A percentile compares a stretch with the other conserved stretches of the same genome.
Evolutionary conservation across 2,329 filamentous ascomycete species (phyloP).

Genomic region (Grosmannia clavigera): DNA sequence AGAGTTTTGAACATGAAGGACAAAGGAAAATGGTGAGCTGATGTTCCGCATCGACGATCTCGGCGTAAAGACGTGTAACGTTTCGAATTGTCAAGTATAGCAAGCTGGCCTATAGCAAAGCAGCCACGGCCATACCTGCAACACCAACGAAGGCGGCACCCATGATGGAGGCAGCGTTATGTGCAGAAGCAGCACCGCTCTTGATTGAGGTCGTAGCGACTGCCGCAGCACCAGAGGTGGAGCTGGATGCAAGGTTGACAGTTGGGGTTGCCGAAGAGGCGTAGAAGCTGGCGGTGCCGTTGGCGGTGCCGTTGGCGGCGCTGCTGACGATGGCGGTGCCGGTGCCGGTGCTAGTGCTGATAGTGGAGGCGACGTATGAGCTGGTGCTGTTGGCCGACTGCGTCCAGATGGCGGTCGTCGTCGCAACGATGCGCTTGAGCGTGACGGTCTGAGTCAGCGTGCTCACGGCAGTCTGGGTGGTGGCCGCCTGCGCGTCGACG

Average conservation of each 20-base stretch:
- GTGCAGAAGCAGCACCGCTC: conserved; percentile 31
- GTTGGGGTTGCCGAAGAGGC: conserved; percentile 13
- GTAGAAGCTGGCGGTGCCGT: neutral
- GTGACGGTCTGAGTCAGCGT: conserved; percentile 36
- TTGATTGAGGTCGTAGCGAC: conserved; percentile 21
- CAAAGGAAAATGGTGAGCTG: conserved; percentile 17
- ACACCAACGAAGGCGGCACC: conserved; percentile 22
- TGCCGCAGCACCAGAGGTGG: conserved; percentile 17
- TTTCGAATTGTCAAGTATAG: neutral
- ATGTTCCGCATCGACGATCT: conserved; percentile 19
- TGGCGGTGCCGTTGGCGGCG: neutral
- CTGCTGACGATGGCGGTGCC: neutral
- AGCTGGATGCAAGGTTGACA: conserved; percentile 21
- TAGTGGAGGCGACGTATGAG: conserved; percentile 11
- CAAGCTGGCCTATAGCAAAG: conserved; percentile 32
- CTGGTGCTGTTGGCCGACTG: conserved; percentile 12
- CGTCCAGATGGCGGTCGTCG: conserved; percentile 21
- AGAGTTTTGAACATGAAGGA: neutral
- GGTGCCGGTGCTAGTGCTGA: conserved; percentile 4
- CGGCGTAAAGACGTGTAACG: conserved; percentile 3
- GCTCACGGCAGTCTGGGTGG: conserved; percentile 37
- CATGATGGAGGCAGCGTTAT: conserved; percentile 38
- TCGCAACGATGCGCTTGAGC: conserved; percentile 21
- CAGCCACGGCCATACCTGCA: conserved; percentile 24
- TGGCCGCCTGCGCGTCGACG: conserved; percentile 27